Percentiles rank a stretch among this genome's conserved stretches.
phyloP scores from a whole-genome alignment of 495 filamentous ascomycete species.

The Hapsidospora chrysogenum region DNA sequence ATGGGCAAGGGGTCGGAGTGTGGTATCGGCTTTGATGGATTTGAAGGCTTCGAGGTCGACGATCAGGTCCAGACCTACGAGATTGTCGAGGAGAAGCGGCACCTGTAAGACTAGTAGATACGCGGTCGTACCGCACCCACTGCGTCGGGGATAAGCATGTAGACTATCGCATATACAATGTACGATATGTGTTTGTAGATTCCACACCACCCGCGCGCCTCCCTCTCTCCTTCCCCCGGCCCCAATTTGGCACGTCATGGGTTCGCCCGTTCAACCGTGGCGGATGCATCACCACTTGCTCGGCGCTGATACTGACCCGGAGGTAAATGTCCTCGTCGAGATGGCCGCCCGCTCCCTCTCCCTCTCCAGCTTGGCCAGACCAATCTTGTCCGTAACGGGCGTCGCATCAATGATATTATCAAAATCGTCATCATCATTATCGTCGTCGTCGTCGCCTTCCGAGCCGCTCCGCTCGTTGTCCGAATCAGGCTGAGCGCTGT shows the following conservation, averaged over 20 bases:
- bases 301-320: slow-evolving; percentile 12
- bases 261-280: too few species aligned
- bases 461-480: slow-evolving; percentile 51
- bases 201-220: too few species aligned
- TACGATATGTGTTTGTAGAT: slow-evolving; percentile 4
- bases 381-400: slow-evolving; percentile 66
- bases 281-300: slow-evolving; percentile 12
- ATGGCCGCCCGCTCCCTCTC: slow-evolving; percentile 17
- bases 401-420: slow-evolving; percentile 86
- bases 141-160: not conserved
- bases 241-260: not conserved
- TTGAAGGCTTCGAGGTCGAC: slow-evolving; percentile 60
- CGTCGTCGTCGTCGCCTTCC: slow-evolving; percentile 40
- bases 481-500: slow-evolving; percentile 57
- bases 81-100: slow-evolving; percentile 55
- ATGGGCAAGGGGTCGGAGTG: slow-evolving; percentile 89
- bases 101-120: slow-evolving; percentile 27
- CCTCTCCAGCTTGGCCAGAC: slow-evolving; percentile 30
- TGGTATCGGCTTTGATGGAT: slow-evolving; percentile 70
- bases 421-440: slow-evolving; percentile 33
- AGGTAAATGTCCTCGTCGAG: slow-evolving; percentile 14
- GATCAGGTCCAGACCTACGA: slow-evolving; percentile 82
- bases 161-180: slow-evolving; percentile 1
- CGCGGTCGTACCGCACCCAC: not conserved
- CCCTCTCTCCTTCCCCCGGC: too few species aligned